Evolutionary conservation across 805 yeast genomes (phyloP).

Genomic region (Starmerella powellii): DNA sequence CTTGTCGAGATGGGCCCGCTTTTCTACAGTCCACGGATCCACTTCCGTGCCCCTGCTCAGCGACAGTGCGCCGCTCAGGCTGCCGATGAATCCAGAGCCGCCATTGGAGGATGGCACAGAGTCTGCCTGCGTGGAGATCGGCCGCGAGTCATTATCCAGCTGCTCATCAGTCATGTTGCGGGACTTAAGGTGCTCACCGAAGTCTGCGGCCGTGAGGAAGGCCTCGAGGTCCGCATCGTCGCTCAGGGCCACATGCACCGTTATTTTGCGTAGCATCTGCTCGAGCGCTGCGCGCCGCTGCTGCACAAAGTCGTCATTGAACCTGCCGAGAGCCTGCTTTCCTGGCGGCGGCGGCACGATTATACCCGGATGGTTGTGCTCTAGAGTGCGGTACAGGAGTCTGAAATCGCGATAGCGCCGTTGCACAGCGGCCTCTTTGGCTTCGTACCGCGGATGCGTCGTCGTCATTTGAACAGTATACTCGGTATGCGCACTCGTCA

Average conservation of each 20-base stretch:
- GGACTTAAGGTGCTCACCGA: constrained; percentile 51
- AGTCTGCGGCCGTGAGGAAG: constrained; percentile 65
- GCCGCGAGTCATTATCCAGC: constrained; percentile 25
- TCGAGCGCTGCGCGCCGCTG: constrained; percentile 73
- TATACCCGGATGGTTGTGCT: constrained; percentile 75
- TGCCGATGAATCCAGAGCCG: constrained; percentile 15
- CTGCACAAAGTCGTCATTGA: constrained; percentile 82
- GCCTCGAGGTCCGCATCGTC: constrained; percentile 64
- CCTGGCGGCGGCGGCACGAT: constrained; percentile 94
- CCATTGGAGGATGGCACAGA: not conserved
- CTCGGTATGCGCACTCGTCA: constrained; percentile 78
- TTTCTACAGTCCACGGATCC: constrained; percentile 64
- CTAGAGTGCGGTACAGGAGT: constrained; percentile 85
- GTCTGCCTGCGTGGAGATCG: not conserved
- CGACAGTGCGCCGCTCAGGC: constrained; percentile 15
- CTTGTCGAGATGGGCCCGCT: constrained; percentile 54
- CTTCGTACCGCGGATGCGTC: constrained; percentile 32
- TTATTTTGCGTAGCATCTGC: constrained; percentile 68
- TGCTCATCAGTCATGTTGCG: constrained; percentile 38
- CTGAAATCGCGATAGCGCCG: constrained; percentile 86
- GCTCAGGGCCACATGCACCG: constrained; percentile 43
- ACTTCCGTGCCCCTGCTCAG: constrained; percentile 44
- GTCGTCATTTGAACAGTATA: constrained; percentile 63
- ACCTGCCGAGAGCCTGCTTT: constrained; percentile 84
- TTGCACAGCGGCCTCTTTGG: constrained; percentile 47